Base-by-base conservation (phyloP, 768 basidiomycete species). In the Boletus sp. region DNA sequence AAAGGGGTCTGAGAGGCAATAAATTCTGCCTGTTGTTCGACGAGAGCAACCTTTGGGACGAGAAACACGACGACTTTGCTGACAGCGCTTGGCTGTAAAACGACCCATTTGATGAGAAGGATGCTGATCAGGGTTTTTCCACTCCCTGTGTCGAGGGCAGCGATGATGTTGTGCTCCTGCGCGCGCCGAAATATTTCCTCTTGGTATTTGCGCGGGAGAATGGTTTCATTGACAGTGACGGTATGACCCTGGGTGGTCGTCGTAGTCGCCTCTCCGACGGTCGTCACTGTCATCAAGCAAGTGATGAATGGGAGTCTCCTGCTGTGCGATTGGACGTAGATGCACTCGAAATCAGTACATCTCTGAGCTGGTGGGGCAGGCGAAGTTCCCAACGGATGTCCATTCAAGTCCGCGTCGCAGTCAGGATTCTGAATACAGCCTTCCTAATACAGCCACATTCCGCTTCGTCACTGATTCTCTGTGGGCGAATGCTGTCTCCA, bases 1-100 rank as follows among this genome's bases (percentile, higher is more conserved):
- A 93, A 67, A 0, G 86, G 77, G 1, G 88, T 87, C 59, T 90
- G 78, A 58, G 80, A 75, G 12, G 77, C 66, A 53, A 93, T 81
- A 61, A 86, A 90, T 24, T 81, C 76, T 20, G 80, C 83, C 67
- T 94, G 91, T 67, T 95, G 94, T 60, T 89, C 83, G 20, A 94
- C 94, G 15, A 96, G 80, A 3, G 90, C 80, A 4, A 93, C 91
- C 62, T 88, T 88, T 0, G 94, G 94, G 3, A 92, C 92, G 35
- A 95, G 79, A 66, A 94, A 94, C 10, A 93, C 79, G 60, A 86
- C 79, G 47, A 82, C 79, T 70, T 89, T 90, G 52, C 78, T 79
- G 41, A 72, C 62, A 2, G 80, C 77, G 15, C 68, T 63, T 18
- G 82, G 76, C 57, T 81, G 81, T 0, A 81, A 65, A 18, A 83